Evolutionary conservation across 2,329 filamentous ascomycete species (phyloP).

Genomic region (Apiospora arundinis): DNA sequence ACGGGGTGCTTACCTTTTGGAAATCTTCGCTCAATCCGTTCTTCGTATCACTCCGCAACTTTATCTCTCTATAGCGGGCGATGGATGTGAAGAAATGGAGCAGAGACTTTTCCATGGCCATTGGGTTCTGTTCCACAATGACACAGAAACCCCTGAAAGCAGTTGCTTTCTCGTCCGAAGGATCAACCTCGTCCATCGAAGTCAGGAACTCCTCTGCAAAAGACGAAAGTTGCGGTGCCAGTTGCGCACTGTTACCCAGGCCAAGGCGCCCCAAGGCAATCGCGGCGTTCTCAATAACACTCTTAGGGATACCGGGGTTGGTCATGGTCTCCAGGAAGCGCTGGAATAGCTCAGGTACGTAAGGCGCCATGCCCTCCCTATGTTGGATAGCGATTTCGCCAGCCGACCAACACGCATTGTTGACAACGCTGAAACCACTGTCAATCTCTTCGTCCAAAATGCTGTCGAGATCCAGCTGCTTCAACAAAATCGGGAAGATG

Average conservation of each 20-base stretch:
- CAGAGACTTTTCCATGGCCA: constrained; percentile 88
- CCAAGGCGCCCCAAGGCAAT: constrained; percentile 91
- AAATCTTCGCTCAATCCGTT: constrained; percentile 75
- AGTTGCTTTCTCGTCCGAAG: constrained; percentile 92
- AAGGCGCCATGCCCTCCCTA: constrained; percentile 76
- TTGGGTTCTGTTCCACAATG: constrained; percentile 84
- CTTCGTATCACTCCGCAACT: constrained; percentile 64
- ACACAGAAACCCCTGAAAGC: constrained; percentile 90
- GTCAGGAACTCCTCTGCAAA: constrained; percentile 85
- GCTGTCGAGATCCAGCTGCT: constrained; percentile 83
- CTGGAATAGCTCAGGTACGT: constrained; percentile 77
- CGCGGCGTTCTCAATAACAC: constrained; percentile 90
- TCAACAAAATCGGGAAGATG: constrained; percentile 82
- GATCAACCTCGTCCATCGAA: constrained; percentile 82
- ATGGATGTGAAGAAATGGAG: constrained; percentile 84
- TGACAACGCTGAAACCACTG: constrained; percentile 87
- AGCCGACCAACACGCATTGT: constrained; percentile 97
- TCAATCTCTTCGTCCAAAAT: constrained; percentile 82
- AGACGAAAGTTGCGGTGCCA: constrained; percentile 79
- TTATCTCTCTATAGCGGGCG: constrained; percentile 74
- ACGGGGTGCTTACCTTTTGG: constrained; percentile 66
- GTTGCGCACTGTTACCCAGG: constrained; percentile 74
- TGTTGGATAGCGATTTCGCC: constrained; percentile 90
- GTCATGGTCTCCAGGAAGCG: constrained; percentile 83
- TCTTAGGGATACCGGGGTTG: constrained; percentile 83